Conservation (phyloP, 306 rosid genomes). For the Cyamopsis tetragonoloba region DNA sequence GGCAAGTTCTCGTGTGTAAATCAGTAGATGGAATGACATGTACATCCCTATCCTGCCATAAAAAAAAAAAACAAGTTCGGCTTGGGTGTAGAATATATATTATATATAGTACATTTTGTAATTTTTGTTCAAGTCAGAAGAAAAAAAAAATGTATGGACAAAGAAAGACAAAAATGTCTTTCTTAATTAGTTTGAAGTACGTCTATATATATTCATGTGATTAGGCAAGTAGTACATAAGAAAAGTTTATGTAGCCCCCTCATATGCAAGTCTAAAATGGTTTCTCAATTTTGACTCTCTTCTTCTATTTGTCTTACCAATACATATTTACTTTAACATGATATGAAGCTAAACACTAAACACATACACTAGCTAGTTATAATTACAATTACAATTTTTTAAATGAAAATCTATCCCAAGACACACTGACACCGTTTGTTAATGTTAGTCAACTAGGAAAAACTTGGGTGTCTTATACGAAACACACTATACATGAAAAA, state of each 20-base stretch:
- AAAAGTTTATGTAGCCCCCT: slow-evolving; percentile 12
- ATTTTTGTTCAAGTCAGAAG: slow-evolving; percentile 4
- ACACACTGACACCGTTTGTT: too few relatives aligned
- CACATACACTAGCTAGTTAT: too few relatives aligned
- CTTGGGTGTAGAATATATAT: slow-evolving; percentile 30
- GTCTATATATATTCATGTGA: slow-evolving; percentile 25
- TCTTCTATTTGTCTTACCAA: too few relatives aligned
- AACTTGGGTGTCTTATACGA: not conserved
- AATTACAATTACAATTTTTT: too few relatives aligned
- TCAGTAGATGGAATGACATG: slow-evolving; percentile 19
- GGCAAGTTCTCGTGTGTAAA: slow-evolving; percentile 37
- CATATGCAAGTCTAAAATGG: slow-evolving; percentile 6
- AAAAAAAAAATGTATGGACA: slow-evolving; percentile 23
- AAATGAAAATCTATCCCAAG: too few relatives aligned
- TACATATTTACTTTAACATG: too few relatives aligned
- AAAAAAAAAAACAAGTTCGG: not conserved
- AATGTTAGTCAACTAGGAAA: not conserved
- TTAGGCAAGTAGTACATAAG: slow-evolving; percentile 10
- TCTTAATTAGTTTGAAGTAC: slow-evolving; percentile 14
- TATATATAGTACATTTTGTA: slow-evolving; percentile 29
- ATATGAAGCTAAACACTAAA: too few relatives aligned
- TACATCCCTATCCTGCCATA: slow-evolving; percentile 29
- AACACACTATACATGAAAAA: not conserved
- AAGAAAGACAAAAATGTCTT: slow-evolving; percentile 27
- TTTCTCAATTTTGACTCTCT: not conserved